Base-by-base conservation (phyloP, 2,329 filamentous ascomycete species). In the Colletotrichum musicola region DNA sequence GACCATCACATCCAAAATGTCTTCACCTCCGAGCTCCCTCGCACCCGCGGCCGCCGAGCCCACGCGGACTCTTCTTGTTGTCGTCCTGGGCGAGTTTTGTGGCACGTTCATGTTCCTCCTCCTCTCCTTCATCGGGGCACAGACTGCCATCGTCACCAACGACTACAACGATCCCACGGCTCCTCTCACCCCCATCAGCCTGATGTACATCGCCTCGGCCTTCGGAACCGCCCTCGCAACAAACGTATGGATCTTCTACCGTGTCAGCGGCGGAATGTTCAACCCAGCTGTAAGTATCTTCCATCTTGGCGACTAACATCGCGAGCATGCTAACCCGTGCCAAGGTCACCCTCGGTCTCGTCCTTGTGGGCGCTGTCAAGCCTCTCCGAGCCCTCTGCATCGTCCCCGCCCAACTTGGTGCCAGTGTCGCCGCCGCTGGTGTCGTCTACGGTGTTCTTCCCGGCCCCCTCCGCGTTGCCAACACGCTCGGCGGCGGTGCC, bases 401-500 rank as follows among this genome's bases (percentile, higher is more conserved):
- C 57, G 77, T 90, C 60, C 76, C 84, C 6, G 83, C 86, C 1
- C 90, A 92, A 74, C 73, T 92, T 9, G 74, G 88, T 1, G 90
- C 81, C 9, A 86, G 83, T 4, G 90, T 92, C 57, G 83, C 86
- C 1, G 86, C 90, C 2, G 85, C 88, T 0, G 88, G 83, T 30
- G 82, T 91, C 1, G 84, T 87, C 1, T 82, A 84, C 51, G 85
- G 81, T 1, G 79, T 92, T 3, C 81, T 90, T 14, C 89, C 89
- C 0, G 88, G 86, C 0, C 77, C 81, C 1, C 77, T 90, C 18
- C 80, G 81, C 14, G 88, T 90, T 7, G 79, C 79, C 59, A 91
- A 89, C 27, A 81, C 81, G 3, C 82, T 92, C 2, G 82, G 82
- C 1, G 80, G 81, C 14, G 85, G 83, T 13, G 81, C 86, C 4